Base-by-base conservation (phyloP, 2,329 filamentous ascomycete species). In the Aquanectria penicillioides region DNA sequence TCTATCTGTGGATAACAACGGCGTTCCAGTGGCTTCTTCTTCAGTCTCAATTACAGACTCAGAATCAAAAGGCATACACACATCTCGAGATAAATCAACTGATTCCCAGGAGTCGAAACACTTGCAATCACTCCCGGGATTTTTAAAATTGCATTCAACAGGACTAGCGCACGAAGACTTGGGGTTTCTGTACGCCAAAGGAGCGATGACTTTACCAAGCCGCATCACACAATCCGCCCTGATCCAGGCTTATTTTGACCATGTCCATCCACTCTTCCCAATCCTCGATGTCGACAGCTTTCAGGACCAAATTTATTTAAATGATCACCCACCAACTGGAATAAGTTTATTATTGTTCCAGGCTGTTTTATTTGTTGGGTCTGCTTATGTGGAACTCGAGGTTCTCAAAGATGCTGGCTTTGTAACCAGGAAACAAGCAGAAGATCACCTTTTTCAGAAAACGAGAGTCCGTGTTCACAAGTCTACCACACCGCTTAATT, bases 301-400 rank as follows among this genome's bases (percentile, higher is more conserved):
- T 66, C 69, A 89, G 53, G 71, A 78, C 47, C 81, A 84, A 34
- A 83, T 93, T 59, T 85, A 89, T 63, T 79, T 83, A 51, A 80
- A 83, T 12, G 89, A 94, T 72, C 90, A 90, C 11, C 81, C 83
- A 29, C 82, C 86, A 62, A 88, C 89, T 9, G 87, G 87, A 71
- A 82, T 93, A 70, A 97, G 93, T 77, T 79, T 97, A 67, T 84
- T 97, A 51, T 80, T 97, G 2, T 97, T 96, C 75, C 94, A 97
- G 72, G 91, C 93, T 6, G 89, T 97, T 69, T 94, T 97, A 91
- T 97, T 97, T 74, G 89, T 92, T 2, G 93, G 90, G 1, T 90
- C 91, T 3, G 92, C 93, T 0, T 97, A 94, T 73, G 89, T 97
- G 57, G 91, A 94, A 65, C 89, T 92, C 77, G 85, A 88, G 49